Evolutionary conservation across 306 rosid genomes (phyloP), one percentile per base, ranked within the genome.

Genomic region (Pueraria montana): DNA sequence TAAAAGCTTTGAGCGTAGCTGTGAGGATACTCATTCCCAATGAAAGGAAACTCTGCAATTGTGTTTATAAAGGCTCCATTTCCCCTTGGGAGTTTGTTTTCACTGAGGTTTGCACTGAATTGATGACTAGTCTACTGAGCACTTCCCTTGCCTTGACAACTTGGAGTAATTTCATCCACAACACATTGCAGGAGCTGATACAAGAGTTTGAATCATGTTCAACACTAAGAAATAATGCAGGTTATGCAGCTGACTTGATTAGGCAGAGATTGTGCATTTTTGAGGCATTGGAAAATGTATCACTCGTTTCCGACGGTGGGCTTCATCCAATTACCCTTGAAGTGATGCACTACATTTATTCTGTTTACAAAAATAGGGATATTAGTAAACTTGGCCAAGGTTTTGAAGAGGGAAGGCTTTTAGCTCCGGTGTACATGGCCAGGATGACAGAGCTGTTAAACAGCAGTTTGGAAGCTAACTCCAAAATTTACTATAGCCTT

Each of bases 111-210:
- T 27, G 32, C 32, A 27, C 1, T 27, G 32, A 27, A 27, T 27
- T 27, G 32, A 27, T 27, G 10, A 91, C 87, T 0, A 90, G 84
- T 86, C 83, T 58, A 11, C 65, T 58, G 65, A 11, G 7, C 63
- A 56, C 8, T 56, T 2, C 30, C 30, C 7, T 18, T 21, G 12
- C 8, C 63, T 20, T 56, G 63, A 5, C 27, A 56, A 10, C 30
- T 56, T 20, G 16, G 34, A 58, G 65, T 17, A 17, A 3, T 92
- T 1, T 34, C 89, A 36, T 27, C 5, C 84, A 76, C 65, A 71
- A 78, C 79, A 79, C 88, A 4, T 11, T 94, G 85, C 76, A 87
- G 45, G 97, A 92, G 13, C 43, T 94, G 55, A 61, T 87, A 52
- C 92, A 90, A 0, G 50, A 63, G 14, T 27, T 62, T 6, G 30